A percentile compares a stretch with the other conserved stretches of the same genome.
Conservation (phyloP, 139 green algal species). For the Bryopsis sp. region DNA sequence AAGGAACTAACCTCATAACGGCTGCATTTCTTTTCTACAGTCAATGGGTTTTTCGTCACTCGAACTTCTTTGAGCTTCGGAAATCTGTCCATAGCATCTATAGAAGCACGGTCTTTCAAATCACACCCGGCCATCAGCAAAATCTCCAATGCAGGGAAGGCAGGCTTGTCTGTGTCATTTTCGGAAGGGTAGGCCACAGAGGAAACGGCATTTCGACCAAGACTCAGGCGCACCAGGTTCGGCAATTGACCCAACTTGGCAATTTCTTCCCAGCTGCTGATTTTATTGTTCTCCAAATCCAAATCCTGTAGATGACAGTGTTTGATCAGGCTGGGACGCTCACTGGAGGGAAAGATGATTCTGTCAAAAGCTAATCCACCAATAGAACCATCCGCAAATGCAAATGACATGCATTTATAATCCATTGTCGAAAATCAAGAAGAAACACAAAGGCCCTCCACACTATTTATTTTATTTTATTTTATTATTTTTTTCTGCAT, state of each 20-base stretch:
- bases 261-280: constrained; percentile 41
- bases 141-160: constrained; percentile 33
- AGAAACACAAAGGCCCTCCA: too few relatives aligned
- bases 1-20: too few relatives aligned
- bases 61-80: constrained; percentile 48
- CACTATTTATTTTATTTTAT: too few relatives aligned
- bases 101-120: constrained; percentile 43
- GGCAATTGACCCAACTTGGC: constrained; percentile 40
- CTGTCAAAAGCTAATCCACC: too few relatives aligned
- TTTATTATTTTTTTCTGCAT: too few relatives aligned
- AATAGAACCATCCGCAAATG: too few relatives aligned
- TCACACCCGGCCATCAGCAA: constrained; percentile 46
- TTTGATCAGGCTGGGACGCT: neutral
- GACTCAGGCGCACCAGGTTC: constrained; percentile 39
- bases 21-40: too few relatives aligned
- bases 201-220: constrained; percentile 48
- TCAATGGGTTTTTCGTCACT: too few relatives aligned
- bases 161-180: too few relatives aligned
- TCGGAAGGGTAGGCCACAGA: constrained; percentile 20
- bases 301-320: neutral
- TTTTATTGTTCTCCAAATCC: constrained; percentile 35
- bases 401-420: too few relatives aligned
- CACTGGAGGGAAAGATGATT: too few relatives aligned
- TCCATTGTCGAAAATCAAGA: too few relatives aligned
- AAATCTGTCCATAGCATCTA: constrained; percentile 53